Percentiles rank a stretch among this genome's conserved stretches.
phyloP scores from a whole-genome alignment of 2,329 filamentous ascomycete genomes.

The Bipolaris cookei region DNA sequence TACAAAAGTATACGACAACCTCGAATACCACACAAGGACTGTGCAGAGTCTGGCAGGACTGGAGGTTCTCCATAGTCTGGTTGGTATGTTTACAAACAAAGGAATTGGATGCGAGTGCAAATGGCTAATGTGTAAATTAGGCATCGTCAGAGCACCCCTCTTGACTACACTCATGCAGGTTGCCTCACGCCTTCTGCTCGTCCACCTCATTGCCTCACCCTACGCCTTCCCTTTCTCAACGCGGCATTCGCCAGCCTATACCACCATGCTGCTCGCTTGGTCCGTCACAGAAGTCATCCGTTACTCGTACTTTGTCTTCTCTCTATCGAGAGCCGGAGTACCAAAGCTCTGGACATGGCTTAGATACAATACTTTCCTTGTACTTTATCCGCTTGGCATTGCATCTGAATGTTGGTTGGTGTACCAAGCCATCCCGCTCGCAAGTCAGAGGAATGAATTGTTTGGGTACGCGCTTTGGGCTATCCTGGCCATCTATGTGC shows the following conservation, averaged over 20 bases:
- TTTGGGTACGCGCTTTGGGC: conserved; percentile 67
- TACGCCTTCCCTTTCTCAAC: conserved; percentile 69
- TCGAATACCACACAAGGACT: conserved; percentile 73
- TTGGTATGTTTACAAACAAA: conserved; percentile 62
- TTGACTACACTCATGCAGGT: conserved; percentile 91
- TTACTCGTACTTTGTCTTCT: conserved; percentile 88
- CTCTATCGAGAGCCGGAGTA: conserved; percentile 63
- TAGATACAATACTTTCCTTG: conserved; percentile 87
- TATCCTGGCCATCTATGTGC: conserved; percentile 77
- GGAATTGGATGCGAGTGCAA: background rate
- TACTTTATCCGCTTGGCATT: conserved; percentile 93
- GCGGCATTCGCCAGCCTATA: conserved; percentile 65
- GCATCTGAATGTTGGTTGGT: conserved; percentile 84
- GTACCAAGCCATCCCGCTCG: conserved; percentile 70
- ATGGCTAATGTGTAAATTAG: conserved; percentile 52
- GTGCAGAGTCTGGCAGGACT: conserved; percentile 84
- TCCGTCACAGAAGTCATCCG: conserved; percentile 88
- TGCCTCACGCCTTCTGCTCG: conserved; percentile 81
- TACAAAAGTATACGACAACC: conserved; percentile 64
- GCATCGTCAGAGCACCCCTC: conserved; percentile 83
- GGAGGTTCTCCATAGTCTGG: conserved; percentile 80
- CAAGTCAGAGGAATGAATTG: conserved; percentile 56
- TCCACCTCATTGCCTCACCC: conserved; percentile 80
- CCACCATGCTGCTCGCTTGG: conserved; percentile 85
- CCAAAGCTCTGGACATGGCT: conserved; percentile 76